Conservation (phyloP, 2,329 filamentous ascomycete genomes). For the Metarhizium anisopliae region DNA sequence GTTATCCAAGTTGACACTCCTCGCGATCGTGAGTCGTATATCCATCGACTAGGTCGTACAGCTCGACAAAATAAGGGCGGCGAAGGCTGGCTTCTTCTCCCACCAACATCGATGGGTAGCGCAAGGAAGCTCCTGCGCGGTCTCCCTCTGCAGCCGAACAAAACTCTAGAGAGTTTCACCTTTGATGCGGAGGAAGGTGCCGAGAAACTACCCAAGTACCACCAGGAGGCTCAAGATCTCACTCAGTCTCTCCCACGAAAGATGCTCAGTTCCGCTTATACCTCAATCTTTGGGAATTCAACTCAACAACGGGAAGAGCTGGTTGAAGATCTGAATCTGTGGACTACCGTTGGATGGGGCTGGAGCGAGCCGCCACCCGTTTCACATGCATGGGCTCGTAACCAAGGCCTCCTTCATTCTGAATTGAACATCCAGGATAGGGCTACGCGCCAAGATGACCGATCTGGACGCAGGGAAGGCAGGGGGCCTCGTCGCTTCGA, state of each 20-base stretch:
- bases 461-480: conserved; percentile 7
- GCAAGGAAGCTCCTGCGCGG: conserved; percentile 43
- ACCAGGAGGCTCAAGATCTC: conserved; percentile 34
- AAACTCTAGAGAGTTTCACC: conserved; percentile 39
- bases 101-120: conserved; percentile 40
- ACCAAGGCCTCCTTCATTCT: conserved; percentile 21
- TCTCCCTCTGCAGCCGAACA: conserved; percentile 51
- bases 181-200: conserved; percentile 45
- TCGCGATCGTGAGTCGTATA: conserved; percentile 59
- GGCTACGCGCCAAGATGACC: not conserved
- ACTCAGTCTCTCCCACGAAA: conserved; percentile 29
- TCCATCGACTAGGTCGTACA: conserved; percentile 70
- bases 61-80: conserved; percentile 66
- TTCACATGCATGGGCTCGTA: conserved; percentile 16
- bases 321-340: conserved; percentile 44
- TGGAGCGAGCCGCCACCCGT: conserved; percentile 37
- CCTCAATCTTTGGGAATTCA: conserved; percentile 46
- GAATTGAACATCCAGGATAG: conserved; percentile 26
- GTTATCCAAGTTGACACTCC: conserved; percentile 66
- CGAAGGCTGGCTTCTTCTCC: conserved; percentile 59
- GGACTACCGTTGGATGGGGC: conserved; percentile 42
- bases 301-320: conserved; percentile 28
- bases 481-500: conserved; percentile 8
- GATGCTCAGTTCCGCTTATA: conserved; percentile 37
- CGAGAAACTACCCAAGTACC: conserved; percentile 34